Evolutionary conservation across 371 early-diverging fungal genomes (phyloP).

Genomic region (Mucor mucedo): DNA sequence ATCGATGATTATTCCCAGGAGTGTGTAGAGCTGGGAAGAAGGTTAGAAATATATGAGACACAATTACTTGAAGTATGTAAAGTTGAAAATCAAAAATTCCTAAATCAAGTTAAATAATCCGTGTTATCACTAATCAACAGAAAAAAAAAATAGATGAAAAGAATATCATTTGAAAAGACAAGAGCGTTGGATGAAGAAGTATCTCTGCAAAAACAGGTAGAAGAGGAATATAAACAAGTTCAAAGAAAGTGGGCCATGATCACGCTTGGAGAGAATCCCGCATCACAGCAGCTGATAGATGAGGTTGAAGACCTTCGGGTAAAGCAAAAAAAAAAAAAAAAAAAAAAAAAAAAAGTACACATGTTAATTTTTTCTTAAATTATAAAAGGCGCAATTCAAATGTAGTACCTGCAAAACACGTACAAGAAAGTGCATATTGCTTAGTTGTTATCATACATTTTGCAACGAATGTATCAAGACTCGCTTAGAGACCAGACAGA

Average conservation of each 20-base stretch:
- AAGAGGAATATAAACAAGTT: not conserved
- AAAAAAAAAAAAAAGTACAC: not conserved
- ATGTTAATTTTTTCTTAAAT: not conserved
- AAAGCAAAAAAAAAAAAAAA: not conserved
- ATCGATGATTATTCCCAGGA: not conserved
- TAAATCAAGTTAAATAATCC: not conserved
- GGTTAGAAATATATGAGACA: conserved; percentile 1
- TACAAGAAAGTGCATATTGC: conserved; percentile 6
- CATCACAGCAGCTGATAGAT: conserved; percentile 9
- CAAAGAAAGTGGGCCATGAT: conserved; percentile 8
- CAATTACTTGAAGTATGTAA: conserved; percentile 1
- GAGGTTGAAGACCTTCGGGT: conserved; percentile 16
- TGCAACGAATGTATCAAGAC: conserved; percentile 13
- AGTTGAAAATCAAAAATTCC: not conserved
- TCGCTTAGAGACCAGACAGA: conserved; percentile 12
- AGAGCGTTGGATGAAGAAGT: conserved; percentile 4
- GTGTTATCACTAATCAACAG: not conserved
- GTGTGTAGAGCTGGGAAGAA: not conserved
- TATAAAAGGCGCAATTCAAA: conserved; percentile 2
- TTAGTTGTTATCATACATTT: conserved; percentile 11
- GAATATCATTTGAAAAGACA: conserved; percentile 4
- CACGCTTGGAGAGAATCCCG: conserved; percentile 8
- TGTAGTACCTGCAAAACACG: conserved; percentile 14
- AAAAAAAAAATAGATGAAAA: not conserved
- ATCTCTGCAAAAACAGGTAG: not conserved